These are phyloP conservation scores for Debaryomyces udenii DNA, from an alignment of 1,139 yeast genomes.

Conservation along the genomic window DNA sequence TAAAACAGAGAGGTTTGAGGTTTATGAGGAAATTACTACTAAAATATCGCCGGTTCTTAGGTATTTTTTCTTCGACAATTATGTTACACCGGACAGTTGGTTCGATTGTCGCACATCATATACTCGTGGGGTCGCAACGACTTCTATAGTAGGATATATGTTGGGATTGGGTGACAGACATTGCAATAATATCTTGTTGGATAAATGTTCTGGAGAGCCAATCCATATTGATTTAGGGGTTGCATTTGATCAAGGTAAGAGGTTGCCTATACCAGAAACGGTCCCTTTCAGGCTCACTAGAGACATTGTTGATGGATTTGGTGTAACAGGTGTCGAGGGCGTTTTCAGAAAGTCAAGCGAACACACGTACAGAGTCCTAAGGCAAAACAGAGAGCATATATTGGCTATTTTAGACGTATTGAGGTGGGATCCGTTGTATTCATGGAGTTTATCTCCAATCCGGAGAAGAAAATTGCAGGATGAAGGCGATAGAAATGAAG, in stretches of 20 bases:
- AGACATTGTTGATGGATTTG: constrained; percentile 92
- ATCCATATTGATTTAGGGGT: constrained; percentile 96
- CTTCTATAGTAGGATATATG: constrained; percentile 84
- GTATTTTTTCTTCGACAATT: constrained; percentile 70
- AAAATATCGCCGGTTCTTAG: constrained; percentile 69
- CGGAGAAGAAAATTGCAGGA: constrained; percentile 60
- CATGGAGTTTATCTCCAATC: constrained; percentile 84
- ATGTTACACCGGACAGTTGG: constrained; percentile 73
- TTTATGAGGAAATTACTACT: constrained; percentile 51
- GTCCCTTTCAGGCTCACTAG: constrained; percentile 92
- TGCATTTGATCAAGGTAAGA: constrained; percentile 90
- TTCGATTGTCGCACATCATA: constrained; percentile 64
- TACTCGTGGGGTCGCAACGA: constrained; percentile 79
- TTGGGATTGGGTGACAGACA: constrained; percentile 96
- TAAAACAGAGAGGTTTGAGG: constrained; percentile 48
- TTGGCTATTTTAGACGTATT: constrained; percentile 83
- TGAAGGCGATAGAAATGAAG: constrained; percentile 27
- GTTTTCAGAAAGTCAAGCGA: constrained; percentile 74
- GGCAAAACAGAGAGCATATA: constrained; percentile 69
- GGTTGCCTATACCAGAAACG: constrained; percentile 84
- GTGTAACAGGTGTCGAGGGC: constrained; percentile 80
- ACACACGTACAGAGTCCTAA: constrained; percentile 67
- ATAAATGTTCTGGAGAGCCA: constrained; percentile 80
- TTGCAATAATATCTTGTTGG: constrained; percentile 86
- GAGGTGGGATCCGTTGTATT: constrained; percentile 88